Percentiles rank a stretch among this genome's conserved stretches.
These are phyloP conservation scores for Saccharomycopsis hybrid DNA, from an alignment of 1,139 yeast genomes.

Conservation along the genomic window DNA sequence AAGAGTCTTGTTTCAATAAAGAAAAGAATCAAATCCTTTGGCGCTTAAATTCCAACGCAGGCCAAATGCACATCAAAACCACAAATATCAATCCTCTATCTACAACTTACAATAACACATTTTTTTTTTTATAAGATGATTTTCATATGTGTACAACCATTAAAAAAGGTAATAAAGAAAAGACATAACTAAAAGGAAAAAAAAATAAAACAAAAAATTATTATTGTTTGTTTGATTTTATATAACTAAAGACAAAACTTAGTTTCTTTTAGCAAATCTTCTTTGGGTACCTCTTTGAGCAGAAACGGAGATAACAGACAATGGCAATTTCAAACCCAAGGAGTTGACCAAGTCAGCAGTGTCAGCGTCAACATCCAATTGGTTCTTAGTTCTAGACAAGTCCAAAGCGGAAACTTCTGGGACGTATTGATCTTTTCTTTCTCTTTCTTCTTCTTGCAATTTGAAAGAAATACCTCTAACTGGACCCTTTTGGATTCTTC, in stretches of 20 bases:
- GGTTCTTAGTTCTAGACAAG: constrained; percentile 93
- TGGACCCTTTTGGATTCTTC: constrained; percentile 99
- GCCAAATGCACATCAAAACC: too few relatives aligned
- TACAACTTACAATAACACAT: too few relatives aligned
- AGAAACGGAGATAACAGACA: constrained; percentile 86
- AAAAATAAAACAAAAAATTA: too few relatives aligned
- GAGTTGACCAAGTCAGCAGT: constrained; percentile 95
- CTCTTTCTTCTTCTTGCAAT: constrained; percentile 99
- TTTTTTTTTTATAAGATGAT: too few relatives aligned
- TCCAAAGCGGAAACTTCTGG: constrained; percentile 99
- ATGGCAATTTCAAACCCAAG: constrained; percentile 94
- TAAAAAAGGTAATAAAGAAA: too few relatives aligned
- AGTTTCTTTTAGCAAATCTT: constrained; percentile 21
- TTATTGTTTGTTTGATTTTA: too few relatives aligned
- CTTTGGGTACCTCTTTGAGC: constrained; percentile 68
- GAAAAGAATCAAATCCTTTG: too few relatives aligned
- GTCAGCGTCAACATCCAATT: constrained; percentile 96
- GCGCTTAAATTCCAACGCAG: too few relatives aligned
- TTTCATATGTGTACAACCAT: too few relatives aligned
- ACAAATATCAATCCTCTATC: too few relatives aligned
- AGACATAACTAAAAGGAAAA: too few relatives aligned
- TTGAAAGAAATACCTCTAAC: constrained; percentile 99
- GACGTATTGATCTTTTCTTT: constrained; percentile 99
- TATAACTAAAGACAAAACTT: background rate
- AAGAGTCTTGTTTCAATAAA: too few relatives aligned